Percentiles rank a stretch among this genome's conserved stretches.
These are phyloP conservation scores for Fusarium papillatum DNA, from an alignment of 2,329 filamentous ascomycete species.

Conservation along the genomic window DNA sequence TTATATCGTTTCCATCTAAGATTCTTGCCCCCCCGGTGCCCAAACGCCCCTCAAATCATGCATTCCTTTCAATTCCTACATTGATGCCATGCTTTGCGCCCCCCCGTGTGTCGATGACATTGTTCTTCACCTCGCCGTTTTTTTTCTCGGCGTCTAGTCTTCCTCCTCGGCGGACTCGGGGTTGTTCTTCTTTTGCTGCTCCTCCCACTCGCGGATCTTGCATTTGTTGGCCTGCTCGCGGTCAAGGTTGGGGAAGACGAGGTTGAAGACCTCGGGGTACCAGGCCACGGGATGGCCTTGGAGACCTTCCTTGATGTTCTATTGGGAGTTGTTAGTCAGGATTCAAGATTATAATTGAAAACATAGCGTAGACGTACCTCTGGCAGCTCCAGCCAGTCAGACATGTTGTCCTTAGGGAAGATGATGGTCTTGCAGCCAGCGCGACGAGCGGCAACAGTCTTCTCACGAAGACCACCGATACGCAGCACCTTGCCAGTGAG, in stretches of 20 bases:
- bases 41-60: constrained; percentile 44
- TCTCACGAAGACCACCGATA: constrained; percentile 94
- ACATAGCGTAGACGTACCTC: constrained; percentile 76
- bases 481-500: constrained; percentile 96
- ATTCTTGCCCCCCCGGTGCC: constrained; percentile 42
- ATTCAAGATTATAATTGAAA: too few species aligned
- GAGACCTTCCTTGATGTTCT: constrained; percentile 99
- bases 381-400: constrained; percentile 97
- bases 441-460: constrained; percentile 94
- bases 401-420: constrained; percentile 95
- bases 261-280: constrained; percentile 94
- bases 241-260: constrained; percentile 90
- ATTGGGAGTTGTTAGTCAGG: constrained; percentile 28
- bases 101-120: constrained; percentile 9
- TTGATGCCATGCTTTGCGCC: constrained; percentile 7
- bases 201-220: constrained; percentile 71
- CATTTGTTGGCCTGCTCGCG: constrained; percentile 80
- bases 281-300: constrained; percentile 92
- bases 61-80: constrained; percentile 17
- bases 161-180: constrained; percentile 52
- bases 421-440: constrained; percentile 95
- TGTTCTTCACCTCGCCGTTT: neutral
- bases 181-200: constrained; percentile 56
- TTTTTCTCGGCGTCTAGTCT: constrained; percentile 42
- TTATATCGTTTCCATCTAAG: constrained; percentile 47